phyloP scores from a whole-genome alignment of 2,329 filamentous ascomycete species.

The Alternaria postmessia region DNA sequence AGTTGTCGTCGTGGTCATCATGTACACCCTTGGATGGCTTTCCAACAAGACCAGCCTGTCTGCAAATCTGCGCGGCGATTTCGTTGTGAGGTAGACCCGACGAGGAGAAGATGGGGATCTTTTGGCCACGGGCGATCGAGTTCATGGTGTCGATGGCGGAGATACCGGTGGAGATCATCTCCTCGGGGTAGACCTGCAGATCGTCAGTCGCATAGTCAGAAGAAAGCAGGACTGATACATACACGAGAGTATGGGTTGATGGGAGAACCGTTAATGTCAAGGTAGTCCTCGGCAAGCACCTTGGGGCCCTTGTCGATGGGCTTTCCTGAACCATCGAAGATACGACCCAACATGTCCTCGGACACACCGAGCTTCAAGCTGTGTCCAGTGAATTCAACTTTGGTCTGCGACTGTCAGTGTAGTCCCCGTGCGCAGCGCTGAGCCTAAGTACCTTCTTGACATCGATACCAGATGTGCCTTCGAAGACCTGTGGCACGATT shows the following conservation, averaged over 20 bases:
- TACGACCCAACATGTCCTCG: conserved; percentile 98
- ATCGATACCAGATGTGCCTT: conserved; percentile 96
- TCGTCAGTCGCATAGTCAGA: conserved; percentile 34
- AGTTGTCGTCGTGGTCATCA: conserved; percentile 98
- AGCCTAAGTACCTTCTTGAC: conserved; percentile 79
- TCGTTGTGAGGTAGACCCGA: conserved; percentile 99
- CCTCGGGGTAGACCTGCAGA: conserved; percentile 89
- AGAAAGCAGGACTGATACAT: conserved; percentile 47
- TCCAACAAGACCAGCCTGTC: conserved; percentile 92
- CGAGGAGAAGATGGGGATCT: conserved; percentile 99
- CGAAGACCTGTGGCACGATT: conserved; percentile 77
- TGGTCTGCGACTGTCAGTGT: conserved; percentile 69
- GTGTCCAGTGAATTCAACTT: conserved; percentile 95
- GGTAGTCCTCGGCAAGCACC: conserved; percentile 95
- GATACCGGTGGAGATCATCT: conserved; percentile 99
- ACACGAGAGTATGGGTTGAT: conserved; percentile 99
- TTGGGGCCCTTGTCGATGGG: conserved; percentile 99
- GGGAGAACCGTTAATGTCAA: conserved; percentile 98
- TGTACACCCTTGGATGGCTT: conserved; percentile 94
- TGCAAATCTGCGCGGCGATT: conserved; percentile 98
- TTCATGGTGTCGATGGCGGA: conserved; percentile 98
- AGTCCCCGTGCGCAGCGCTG: conserved; percentile 17
- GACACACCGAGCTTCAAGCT: conserved; percentile 98
- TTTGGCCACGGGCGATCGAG: conserved; percentile 93
- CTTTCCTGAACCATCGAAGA: conserved; percentile 97